Percentiles rank a stretch among this genome's conserved stretches.
These are phyloP conservation scores for Fusarium oxysporum DNA, from an alignment of 2,329 filamentous ascomycete species.

Conservation along the genomic window DNA sequence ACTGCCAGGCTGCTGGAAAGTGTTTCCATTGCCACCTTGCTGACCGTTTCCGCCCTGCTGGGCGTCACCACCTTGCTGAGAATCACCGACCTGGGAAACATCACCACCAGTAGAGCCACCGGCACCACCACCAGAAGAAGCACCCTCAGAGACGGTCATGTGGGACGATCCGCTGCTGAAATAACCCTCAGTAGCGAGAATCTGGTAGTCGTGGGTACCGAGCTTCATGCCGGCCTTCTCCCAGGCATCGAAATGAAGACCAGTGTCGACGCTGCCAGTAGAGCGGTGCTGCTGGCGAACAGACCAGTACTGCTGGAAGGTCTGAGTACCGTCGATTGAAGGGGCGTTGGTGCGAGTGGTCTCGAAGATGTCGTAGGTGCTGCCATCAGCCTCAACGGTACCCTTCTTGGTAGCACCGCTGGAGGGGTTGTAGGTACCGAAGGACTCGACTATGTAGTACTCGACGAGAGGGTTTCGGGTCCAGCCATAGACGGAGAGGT, in stretches of 20 bases:
- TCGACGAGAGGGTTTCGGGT: slow-evolving; percentile 52
- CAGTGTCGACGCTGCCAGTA: slow-evolving; percentile 61
- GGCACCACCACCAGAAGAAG: slow-evolving; percentile 6
- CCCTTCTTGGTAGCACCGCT: slow-evolving; percentile 50
- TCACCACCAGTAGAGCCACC: neutral
- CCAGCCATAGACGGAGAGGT: slow-evolving; percentile 56
- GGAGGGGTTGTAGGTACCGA: slow-evolving; percentile 48
- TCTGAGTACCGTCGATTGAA: slow-evolving; percentile 61
- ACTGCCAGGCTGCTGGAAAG: slow-evolving; percentile 4
- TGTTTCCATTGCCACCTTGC: slow-evolving; percentile 14
- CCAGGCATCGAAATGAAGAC: slow-evolving; percentile 67
- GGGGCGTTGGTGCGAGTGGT: slow-evolving; percentile 56
- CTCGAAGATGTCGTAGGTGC: slow-evolving; percentile 53
- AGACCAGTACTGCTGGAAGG: slow-evolving; percentile 66
- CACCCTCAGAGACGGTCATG: slow-evolving; percentile 55
- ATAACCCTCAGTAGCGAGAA: slow-evolving; percentile 67
- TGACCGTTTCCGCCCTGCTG: neutral
- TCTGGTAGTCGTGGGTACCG: slow-evolving; percentile 64
- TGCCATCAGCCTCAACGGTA: slow-evolving; percentile 50
- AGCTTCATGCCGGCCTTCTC: slow-evolving; percentile 59
- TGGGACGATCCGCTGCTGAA: slow-evolving; percentile 60
- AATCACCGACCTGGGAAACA: neutral
- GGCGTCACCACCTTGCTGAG: neutral
- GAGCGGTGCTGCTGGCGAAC: slow-evolving; percentile 62
- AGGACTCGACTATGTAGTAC: slow-evolving; percentile 55